Evolutionary conservation across 2,329 filamentous ascomycete species (phyloP).

Genomic region (Paramyrothecium sp.): DNA sequence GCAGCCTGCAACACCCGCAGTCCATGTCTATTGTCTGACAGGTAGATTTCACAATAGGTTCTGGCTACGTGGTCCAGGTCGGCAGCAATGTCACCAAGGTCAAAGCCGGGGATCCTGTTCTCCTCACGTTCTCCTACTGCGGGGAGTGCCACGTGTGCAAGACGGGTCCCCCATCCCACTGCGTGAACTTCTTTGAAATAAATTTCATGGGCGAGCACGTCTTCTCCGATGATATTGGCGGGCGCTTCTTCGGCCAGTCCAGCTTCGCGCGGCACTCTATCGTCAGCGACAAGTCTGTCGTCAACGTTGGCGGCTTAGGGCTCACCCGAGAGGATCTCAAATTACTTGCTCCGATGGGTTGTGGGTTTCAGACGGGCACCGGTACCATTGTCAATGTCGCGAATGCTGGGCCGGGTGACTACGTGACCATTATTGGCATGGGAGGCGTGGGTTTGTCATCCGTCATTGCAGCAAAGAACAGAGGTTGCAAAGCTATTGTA

Average conservation of each 20-base stretch:
- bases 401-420: slow-evolving; percentile 17
- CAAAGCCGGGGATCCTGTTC: slow-evolving; percentile 51
- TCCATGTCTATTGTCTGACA: not conserved
- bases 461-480: slow-evolving; percentile 28
- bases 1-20: no score
- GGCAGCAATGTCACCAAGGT: slow-evolving; percentile 47
- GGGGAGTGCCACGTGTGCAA: slow-evolving; percentile 44
- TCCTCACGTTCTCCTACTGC: slow-evolving; percentile 40
- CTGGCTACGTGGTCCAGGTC: slow-evolving; percentile 41
- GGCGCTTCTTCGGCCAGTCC: slow-evolving; percentile 32
- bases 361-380: slow-evolving; percentile 34
- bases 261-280: slow-evolving; percentile 29
- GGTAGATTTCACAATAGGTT: slow-evolving; percentile 16
- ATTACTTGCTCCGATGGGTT: slow-evolving; percentile 31
- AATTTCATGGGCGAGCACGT: slow-evolving; percentile 39
- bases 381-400: slow-evolving; percentile 32
- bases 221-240: slow-evolving; percentile 10
- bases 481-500: slow-evolving; percentile 22
- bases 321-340: slow-evolving; percentile 21
- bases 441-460: slow-evolving; percentile 32
- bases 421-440: slow-evolving; percentile 29
- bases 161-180: slow-evolving; percentile 44
- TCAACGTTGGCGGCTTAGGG: slow-evolving; percentile 20
- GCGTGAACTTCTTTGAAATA: slow-evolving; percentile 41
- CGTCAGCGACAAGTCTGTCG: slow-evolving; percentile 25